Base-by-base conservation (phyloP, 2,329 filamentous ascomycete genomes). In the Rhynchosporium graminicola region DNA sequence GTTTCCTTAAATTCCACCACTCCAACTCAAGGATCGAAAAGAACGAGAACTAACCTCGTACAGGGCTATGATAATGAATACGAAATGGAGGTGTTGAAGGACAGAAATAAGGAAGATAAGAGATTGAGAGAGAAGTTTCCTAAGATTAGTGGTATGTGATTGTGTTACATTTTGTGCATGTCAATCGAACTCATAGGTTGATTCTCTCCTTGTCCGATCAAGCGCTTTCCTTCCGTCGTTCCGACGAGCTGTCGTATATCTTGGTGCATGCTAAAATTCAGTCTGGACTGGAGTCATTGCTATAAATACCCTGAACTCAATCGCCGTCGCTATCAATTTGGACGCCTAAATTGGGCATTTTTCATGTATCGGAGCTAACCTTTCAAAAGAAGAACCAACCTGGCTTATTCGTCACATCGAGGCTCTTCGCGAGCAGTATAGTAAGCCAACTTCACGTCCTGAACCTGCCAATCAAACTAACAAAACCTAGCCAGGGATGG, bases 351-450 rank as follows among this genome's bases (percentile, higher is more conserved):
- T 4, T 33, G 6, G n/a, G 3, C 12, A 33, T 4, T 6, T 4
- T 13, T 3, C 13, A 5, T 26, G 20, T 8, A 13, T 26, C 3
- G 7, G 3, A 28, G 20, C 51, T 54, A 9, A 54, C 33, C 26
- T 29, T n/a, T 15, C 5, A 15, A 5, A 13, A 40, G 33, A 36
- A 29, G 51, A 54, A 42, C 36, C 51, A 29, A 54, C 51, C 36
- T 54, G 51, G 51, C 51, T 54, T 8, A 33, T 54, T 42, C 33
- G 51, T 26, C 51, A 54, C 33, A 54, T 54, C 13, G 51, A 54
- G 51, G 9, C 28, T n/a, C 36, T 54, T 26, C 51, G 38, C 8
- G 51, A 54, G 20, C 33, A 38, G 20, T 54, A 54, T 20, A 20
- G 43, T 46, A 26, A 46, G 43, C 3, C 26, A n/a, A 46, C 7